A percentile compares a stretch with the other conserved stretches of the same genome.
Conservation (phyloP, 495 filamentous ascomycete species). For the Daldinia concentrica region DNA sequence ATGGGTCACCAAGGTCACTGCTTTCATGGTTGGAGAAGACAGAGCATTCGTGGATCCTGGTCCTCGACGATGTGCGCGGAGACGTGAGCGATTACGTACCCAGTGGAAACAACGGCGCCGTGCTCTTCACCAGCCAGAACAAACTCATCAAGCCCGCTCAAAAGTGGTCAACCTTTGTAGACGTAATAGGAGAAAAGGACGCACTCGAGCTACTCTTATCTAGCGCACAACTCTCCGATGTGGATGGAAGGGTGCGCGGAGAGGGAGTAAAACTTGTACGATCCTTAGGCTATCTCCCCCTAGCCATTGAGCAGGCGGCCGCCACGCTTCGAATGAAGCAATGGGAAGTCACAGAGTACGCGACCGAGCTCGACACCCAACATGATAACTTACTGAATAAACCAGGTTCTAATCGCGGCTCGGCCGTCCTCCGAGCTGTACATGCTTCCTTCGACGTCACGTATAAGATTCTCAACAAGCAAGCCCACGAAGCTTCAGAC, state of each 20-base stretch:
- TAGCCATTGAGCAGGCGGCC: slow-evolving; percentile 1
- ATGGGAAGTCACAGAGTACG: slow-evolving; percentile 3
- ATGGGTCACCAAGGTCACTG: not conserved
- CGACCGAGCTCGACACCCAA: not conserved
- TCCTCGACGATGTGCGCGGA: slow-evolving; percentile 5
- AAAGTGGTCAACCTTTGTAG: not conserved
- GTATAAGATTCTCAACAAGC: slow-evolving; percentile 3
- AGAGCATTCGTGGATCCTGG: slow-evolving; percentile 5
- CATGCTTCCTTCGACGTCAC: slow-evolving; percentile 14
- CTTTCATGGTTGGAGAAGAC: not conserved
- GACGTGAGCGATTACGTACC: not conserved
- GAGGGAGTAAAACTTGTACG: not conserved
- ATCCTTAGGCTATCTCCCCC: not conserved
- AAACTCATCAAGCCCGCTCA: slow-evolving; percentile 5
- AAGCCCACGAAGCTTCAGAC: not conserved
- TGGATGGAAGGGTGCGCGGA: not conserved
- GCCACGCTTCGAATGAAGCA: not conserved
- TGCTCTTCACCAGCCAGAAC: slow-evolving; percentile 6
- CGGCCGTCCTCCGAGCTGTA: not conserved
- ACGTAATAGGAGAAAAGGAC: not conserved
- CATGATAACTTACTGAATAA: not conserved
- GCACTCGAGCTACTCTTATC: not conserved
- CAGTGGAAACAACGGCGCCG: not conserved
- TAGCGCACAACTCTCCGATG: not conserved
- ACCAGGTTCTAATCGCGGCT: not conserved